phyloP scores from a whole-genome alignment of 345 rosid genomes.

The Limnanthes douglasii region DNA sequence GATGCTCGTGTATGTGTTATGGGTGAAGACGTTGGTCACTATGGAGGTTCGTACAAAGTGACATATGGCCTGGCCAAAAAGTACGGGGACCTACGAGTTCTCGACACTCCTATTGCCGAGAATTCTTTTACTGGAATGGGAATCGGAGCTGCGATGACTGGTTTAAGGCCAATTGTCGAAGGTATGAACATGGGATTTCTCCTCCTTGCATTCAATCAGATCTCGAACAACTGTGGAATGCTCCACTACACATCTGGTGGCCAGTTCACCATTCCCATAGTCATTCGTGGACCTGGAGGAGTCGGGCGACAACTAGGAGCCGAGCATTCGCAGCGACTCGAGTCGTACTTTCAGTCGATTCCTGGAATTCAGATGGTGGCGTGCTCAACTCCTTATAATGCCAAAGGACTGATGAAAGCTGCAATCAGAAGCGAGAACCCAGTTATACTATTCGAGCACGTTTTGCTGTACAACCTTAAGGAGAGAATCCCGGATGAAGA shows the following conservation, averaged over 20 bases:
- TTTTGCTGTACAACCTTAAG: conserved; percentile 92
- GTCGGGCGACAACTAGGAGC: conserved; percentile 96
- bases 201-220: conserved; percentile 93
- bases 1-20: conserved; percentile 70
- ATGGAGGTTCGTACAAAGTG: conserved; percentile 94
- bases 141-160: conserved; percentile 92
- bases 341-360: conserved; percentile 94
- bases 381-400: conserved; percentile 96
- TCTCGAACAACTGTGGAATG: conserved; percentile 98
- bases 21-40: conserved; percentile 99
- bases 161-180: conserved; percentile 75
- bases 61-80: conserved; percentile 61
- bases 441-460: conserved; percentile 88
- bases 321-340: conserved; percentile 93
- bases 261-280: conserved; percentile 76
- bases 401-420: conserved; percentile 98
- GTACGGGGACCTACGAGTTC: conserved; percentile 88
- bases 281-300: conserved; percentile 99
- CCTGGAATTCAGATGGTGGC: conserved; percentile 99
- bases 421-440: conserved; percentile 98
- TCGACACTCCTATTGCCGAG: conserved; percentile 91
- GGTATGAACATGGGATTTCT: conserved; percentile 99
- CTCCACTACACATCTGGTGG: conserved; percentile 98
- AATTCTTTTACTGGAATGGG: conserved; percentile 98
- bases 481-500: conserved; percentile 92